phyloP scores from a whole-genome alignment of 257 asterid species.

The Solanum paucissectum region DNA sequence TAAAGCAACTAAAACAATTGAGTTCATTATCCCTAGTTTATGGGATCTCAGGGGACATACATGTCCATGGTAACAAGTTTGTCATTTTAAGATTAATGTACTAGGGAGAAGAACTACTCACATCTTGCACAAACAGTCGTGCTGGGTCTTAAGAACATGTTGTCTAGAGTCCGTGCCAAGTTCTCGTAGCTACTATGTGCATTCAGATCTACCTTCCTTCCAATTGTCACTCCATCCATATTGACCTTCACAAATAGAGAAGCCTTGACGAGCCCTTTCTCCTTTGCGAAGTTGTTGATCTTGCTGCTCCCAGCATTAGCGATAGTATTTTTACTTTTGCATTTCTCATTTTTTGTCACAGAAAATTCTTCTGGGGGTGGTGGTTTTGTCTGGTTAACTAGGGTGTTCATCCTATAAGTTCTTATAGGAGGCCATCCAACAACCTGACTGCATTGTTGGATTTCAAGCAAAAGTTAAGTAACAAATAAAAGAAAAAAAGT shows the following conservation, averaged over 20 bases:
- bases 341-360: conserved; percentile 22
- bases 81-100: not conserved
- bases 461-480: not conserved
- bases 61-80: not conserved
- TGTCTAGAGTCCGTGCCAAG: conserved; percentile 50
- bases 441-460: conserved; percentile 29
- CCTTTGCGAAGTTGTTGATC: conserved; percentile 19
- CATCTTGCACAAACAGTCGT: conserved; percentile 30
- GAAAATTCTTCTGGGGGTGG: conserved; percentile 14
- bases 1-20: not conserved
- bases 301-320: conserved; percentile 11
- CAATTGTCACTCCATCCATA: conserved; percentile 80
- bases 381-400: conserved; percentile 24
- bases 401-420: conserved; percentile 29
- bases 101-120: conserved; percentile 14
- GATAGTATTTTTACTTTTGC: conserved; percentile 12
- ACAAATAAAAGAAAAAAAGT: not conserved
- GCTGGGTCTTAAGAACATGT: conserved; percentile 50
- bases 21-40: not conserved
- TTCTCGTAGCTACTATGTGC: conserved; percentile 64
- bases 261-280: conserved; percentile 18
- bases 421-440: conserved; percentile 53
- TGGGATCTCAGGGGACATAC: not conserved
- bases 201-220: conserved; percentile 75
- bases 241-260: conserved; percentile 78